A percentile compares a stretch with the other conserved stretches of the same genome.
phyloP scores from a whole-genome alignment of 139 green algal genomes.

The Coelastrella sp. region DNA sequence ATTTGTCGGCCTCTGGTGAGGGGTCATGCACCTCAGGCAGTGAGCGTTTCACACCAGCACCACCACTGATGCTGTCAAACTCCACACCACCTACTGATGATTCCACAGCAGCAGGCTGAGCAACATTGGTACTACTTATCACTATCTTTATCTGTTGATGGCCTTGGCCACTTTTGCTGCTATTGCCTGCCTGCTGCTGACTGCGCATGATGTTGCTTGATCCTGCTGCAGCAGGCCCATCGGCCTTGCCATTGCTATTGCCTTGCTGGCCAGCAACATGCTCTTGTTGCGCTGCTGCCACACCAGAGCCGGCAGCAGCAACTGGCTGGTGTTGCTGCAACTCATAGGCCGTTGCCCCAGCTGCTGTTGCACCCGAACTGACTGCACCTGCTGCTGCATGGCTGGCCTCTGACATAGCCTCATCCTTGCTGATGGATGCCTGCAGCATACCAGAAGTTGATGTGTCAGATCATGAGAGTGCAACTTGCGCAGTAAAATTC shows the following conservation, averaged over 20 bases:
- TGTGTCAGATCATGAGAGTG: background rate
- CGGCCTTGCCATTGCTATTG: background rate
- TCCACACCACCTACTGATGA: background rate
- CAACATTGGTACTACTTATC: slow-evolving; percentile 15
- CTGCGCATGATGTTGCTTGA: background rate
- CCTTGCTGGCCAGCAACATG: background rate
- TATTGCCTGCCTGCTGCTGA: background rate
- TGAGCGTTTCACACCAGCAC: background rate
- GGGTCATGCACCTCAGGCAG: background rate
- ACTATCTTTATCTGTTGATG: slow-evolving; percentile 33
- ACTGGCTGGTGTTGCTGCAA: background rate
- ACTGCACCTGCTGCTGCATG: slow-evolving; percentile 41
- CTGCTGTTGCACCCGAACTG: slow-evolving; percentile 2
- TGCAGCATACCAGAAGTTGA: background rate
- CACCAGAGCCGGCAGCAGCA: background rate
- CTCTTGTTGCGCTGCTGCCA: background rate
- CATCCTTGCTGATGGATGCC: slow-evolving; percentile 33
- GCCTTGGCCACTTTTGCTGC: background rate
- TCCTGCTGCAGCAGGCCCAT: slow-evolving; percentile 15
- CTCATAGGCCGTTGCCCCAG: background rate
- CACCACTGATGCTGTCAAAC: background rate
- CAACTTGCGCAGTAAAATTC: background rate
- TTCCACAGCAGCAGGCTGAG: background rate
- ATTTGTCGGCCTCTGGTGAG: background rate
- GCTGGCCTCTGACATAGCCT: slow-evolving; percentile 42